Evolutionary conservation across 345 rosid species (phyloP).

Genomic region (Pseudoturritis turrita): DNA sequence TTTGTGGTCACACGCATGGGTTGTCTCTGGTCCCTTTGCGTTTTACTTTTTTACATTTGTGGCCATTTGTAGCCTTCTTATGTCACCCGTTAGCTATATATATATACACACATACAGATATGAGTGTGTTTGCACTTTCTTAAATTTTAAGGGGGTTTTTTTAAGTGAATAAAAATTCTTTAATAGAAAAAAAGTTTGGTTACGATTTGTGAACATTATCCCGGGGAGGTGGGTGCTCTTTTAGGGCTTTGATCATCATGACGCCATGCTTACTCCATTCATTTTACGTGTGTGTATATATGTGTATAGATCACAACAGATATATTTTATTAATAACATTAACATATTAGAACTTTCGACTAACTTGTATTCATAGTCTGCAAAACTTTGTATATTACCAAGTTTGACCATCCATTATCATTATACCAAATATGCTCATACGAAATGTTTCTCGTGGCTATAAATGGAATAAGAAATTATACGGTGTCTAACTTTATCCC

Average conservation of each 20-base stretch:
- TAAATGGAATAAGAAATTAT: too few species aligned
- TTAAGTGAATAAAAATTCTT: constrained; percentile 11
- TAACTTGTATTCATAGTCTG: background rate
- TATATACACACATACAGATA: constrained; percentile 12
- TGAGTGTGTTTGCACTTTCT: constrained; percentile 30
- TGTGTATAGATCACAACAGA: background rate
- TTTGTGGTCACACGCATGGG: constrained; percentile 91
- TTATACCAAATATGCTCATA: too few species aligned
- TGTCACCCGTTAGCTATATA: constrained; percentile 27
- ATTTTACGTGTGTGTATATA: too few species aligned
- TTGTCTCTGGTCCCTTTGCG: constrained; percentile 54
- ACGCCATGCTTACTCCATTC: constrained; percentile 28
- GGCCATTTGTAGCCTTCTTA: constrained; percentile 33
- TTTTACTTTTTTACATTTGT: constrained; percentile 38
- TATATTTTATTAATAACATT: background rate
- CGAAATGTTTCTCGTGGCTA: too few species aligned
- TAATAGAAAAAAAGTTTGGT: constrained; percentile 15
- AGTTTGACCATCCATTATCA: too few species aligned
- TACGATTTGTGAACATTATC: constrained; percentile 29
- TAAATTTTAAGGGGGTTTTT: constrained; percentile 20
- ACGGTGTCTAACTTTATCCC: too few species aligned
- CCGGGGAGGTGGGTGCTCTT: constrained; percentile 16
- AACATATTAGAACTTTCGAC: background rate
- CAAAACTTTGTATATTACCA: too few species aligned
- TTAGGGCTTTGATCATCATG: constrained; percentile 39